Evolutionary conservation across 371 early-diverging fungal genomes (phyloP), one percentile per base, ranked within the genome.

Genomic region (Mucor racemosus): DNA sequence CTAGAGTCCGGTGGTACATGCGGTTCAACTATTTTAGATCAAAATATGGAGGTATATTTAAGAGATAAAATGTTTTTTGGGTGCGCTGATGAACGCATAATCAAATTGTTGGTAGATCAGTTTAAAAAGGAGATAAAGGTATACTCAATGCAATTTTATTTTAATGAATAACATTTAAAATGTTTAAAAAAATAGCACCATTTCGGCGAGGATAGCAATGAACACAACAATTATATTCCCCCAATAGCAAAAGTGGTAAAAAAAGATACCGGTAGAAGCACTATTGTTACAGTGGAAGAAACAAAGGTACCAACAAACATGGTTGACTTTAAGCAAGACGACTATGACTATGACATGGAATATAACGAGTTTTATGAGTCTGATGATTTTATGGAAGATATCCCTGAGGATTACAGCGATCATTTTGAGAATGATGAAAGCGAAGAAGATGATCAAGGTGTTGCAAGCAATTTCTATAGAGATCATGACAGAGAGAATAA

Each of bases 1-100:
- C n/a, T 59, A n/a, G 65, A 65, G 9, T 48, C 59, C 15, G 59
- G 50, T 26, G 59, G 31, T 1, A 11, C 19, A 39, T 73, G 72
- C 59, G 73, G 73, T 4, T 59, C 72, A 0, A 54, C 53, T 7
- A 66, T 61, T n/a, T 21, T 73, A 5, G 73, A 73, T 59, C 26
- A 54, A 10, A 62, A 58, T 62, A 66, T 73, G 42, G 60, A 44
- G 9, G 6, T 6, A 0, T 44, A 44, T 44, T 15, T 60, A 1
- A 31, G 10, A n/a, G 60, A 60, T 6, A 15, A 60, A 31, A 31
- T 60, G 15, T 60, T 60, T 60, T 15, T 41, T 60, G 44, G 60
- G 5, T 41, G 44, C 13, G 14, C 41, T 15, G 34, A 42, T 13
- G 60, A 60, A 1, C 17, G 15, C 14, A 15, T 33, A 31, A 7